Conservation (phyloP, 1,139 yeast species). For the Blastobotrys raffinosifermentans region DNA sequence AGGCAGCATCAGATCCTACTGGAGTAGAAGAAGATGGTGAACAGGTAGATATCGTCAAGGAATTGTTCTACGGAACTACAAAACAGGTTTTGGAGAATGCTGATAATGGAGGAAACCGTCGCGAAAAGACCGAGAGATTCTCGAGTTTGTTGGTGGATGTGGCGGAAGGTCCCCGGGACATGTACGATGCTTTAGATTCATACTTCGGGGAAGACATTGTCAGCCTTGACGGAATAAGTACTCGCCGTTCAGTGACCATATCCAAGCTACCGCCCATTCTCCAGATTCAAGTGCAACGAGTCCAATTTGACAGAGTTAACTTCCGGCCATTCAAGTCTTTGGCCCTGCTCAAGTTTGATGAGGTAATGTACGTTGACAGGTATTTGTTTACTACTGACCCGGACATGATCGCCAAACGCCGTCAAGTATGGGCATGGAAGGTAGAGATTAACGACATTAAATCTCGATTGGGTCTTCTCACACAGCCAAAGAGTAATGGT, state of each 20-base stretch:
- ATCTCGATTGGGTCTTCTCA: constrained; percentile 39
- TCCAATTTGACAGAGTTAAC: constrained; percentile 72
- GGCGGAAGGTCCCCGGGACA: constrained; percentile 79
- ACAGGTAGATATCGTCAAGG: constrained; percentile 72
- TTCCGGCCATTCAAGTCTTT: constrained; percentile 75
- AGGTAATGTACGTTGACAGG: constrained; percentile 76
- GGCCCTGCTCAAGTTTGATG: constrained; percentile 76
- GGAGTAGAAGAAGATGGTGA: constrained; percentile 67
- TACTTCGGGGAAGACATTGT: constrained; percentile 74
- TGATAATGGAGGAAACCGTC: constrained; percentile 31
- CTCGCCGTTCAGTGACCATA: constrained; percentile 61
- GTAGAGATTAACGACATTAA: constrained; percentile 44
- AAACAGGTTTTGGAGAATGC: constrained; percentile 47
- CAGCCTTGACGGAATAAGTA: constrained; percentile 57
- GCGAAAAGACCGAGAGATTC: constrained; percentile 71
- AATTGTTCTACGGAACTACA: constrained; percentile 71
- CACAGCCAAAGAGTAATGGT: constrained; percentile 36
- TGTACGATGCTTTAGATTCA: constrained; percentile 84
- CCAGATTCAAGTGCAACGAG: constrained; percentile 91
- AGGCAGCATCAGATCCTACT: constrained; percentile 75
- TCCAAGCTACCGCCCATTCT: constrained; percentile 69
- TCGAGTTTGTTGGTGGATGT: constrained; percentile 77
- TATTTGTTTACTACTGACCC: constrained; percentile 70
- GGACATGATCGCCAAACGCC: constrained; percentile 47
- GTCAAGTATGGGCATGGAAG: constrained; percentile 63